Evolutionary conservation across 257 asterid genomes (phyloP).

Genomic region (Solanum tarijense): DNA sequence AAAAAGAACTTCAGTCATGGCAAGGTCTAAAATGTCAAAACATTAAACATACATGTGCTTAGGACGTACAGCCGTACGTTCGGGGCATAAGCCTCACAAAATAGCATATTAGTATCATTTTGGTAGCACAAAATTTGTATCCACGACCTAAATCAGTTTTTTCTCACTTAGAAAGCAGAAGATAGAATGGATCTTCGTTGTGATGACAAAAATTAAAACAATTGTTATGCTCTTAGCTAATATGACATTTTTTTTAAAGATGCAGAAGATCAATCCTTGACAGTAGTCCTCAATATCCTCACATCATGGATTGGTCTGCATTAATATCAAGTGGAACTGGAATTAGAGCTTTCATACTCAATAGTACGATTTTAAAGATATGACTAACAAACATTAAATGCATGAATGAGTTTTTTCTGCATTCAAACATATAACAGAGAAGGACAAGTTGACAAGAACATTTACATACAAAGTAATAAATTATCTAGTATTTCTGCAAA

Average conservation of each 20-base stretch:
- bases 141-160: background rate
- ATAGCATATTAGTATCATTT: background rate
- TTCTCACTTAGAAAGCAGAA: background rate
- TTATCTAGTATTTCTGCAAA: background rate
- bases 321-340: background rate
- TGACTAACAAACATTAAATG: background rate
- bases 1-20: background rate
- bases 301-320: slow-evolving; percentile 88
- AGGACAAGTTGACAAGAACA: background rate
- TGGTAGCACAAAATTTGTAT: background rate
- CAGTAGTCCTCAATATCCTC: slow-evolving; percentile 60
- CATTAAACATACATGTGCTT: background rate
- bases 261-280: slow-evolving; percentile 39
- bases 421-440: background rate
- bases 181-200: background rate
- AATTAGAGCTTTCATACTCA: background rate
- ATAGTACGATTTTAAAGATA: background rate
- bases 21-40: background rate
- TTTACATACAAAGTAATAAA: background rate
- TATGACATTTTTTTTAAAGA: background rate
- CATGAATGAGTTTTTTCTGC: background rate
- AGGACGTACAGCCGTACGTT: background rate
- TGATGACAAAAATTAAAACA: background rate
- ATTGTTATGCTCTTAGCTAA: background rate
- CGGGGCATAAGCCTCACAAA: background rate